Base-by-base conservation (phyloP, 2,329 filamentous ascomycete genomes). In the Cladorrhinum sp. region DNA sequence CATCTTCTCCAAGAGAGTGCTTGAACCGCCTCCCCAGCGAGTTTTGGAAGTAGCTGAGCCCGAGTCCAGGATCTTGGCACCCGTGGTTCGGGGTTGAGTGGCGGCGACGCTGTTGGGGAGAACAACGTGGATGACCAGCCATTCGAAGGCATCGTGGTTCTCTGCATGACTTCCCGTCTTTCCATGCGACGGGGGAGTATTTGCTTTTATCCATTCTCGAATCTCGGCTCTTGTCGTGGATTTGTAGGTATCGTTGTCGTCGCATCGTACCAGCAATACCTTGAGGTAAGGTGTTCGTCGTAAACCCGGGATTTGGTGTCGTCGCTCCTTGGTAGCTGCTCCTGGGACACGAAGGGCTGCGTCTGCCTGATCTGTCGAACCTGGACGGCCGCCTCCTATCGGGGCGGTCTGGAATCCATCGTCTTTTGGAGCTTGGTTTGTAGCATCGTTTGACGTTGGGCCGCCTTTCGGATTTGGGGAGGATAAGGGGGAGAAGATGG, bases 171-270 rank as follows among this genome's bases (percentile, higher is more conserved):
- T 91, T 20, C 77, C 73, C 28, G 78, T 75, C 70, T 82, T 83
- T 48, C 76, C 79, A 60, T 83, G 78, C 1, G 85, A 79, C 0
- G 84, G 78, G 0, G 86, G 82, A 0, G 88, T 86, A 64, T 96
- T 83, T 6, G 84, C 79, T 74, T 95, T 96, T 69, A 98, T 85
- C 95, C 95, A 99, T 66, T 98, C 93, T 55, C 91, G 86, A 36
- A 99, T 81, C 67, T 91, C 86, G 69, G 90, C 86, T 55, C 92
- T 84, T 6, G 91, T 87, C 12, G 86, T 86, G 1, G 85, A 80
- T 75, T 96, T 98, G 81, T 99, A 99, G 8, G 86, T 86, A 53
- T 99, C 96, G 70, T 92, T 96, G 72, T 99, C 95, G 76, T 98
- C 95, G 76, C 95, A 98, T 70, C 93, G 86, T 57, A 99, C 82